These are phyloP conservation scores for Lachancea nothofagi DNA, from an alignment of 805 yeast species.

Conservation along the genomic window DNA sequence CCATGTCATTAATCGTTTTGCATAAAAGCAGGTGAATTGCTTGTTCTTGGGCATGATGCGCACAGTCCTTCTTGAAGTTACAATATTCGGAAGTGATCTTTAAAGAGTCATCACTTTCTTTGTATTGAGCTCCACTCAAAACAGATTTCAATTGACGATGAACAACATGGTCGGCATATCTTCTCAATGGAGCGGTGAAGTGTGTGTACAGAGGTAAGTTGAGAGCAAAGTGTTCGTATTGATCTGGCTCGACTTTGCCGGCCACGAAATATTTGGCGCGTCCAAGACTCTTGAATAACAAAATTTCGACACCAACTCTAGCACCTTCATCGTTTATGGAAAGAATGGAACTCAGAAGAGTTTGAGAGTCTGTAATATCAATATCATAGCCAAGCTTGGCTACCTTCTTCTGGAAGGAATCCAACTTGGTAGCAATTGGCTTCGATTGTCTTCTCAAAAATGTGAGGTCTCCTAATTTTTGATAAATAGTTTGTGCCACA, in stretches of 20 bases:
- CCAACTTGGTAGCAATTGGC: conserved; percentile 78
- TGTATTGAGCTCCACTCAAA: conserved; percentile 40
- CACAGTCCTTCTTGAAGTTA: conserved; percentile 92
- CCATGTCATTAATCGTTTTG: conserved; percentile 74
- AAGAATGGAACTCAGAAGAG: conserved; percentile 67
- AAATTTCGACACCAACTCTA: conserved; percentile 71
- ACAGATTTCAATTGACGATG: conserved; percentile 83
- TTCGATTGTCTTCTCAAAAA: conserved; percentile 81
- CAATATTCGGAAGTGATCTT: conserved; percentile 87
- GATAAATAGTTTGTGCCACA: conserved; percentile 73
- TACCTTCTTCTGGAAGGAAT: conserved; percentile 68
- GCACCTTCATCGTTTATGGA: conserved; percentile 53
- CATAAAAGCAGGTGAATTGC: conserved; percentile 81
- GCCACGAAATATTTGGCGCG: conserved; percentile 86
- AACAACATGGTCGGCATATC: conserved; percentile 88
- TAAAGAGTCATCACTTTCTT: conserved; percentile 59
- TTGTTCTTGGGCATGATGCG: conserved; percentile 89
- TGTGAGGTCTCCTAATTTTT: conserved; percentile 73
- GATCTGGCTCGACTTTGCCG: conserved; percentile 77
- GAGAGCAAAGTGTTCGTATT: conserved; percentile 71
- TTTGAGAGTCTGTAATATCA: conserved; percentile 68
- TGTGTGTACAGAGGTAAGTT: conserved; percentile 86
- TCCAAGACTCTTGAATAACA: conserved; percentile 73
- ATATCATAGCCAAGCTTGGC: conserved; percentile 58
- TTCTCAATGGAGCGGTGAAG: conserved; percentile 84